These are phyloP conservation scores for Madurella fahalii DNA, from an alignment of 2,329 filamentous ascomycete species.

Conservation along the genomic window DNA sequence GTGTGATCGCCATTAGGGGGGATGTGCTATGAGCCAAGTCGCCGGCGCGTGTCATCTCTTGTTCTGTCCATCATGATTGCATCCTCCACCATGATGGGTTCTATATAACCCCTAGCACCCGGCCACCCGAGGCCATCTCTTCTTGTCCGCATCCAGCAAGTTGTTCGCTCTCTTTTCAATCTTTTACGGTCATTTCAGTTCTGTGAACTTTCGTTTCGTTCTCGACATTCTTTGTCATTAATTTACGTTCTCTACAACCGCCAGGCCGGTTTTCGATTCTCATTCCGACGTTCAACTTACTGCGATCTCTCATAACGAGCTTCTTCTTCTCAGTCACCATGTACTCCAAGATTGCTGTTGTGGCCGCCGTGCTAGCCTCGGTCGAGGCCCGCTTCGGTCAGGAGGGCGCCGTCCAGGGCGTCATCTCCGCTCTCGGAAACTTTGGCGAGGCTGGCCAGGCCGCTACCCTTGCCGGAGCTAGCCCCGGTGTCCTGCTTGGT, in stretches of 20 bases:
- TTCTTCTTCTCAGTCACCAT: slow-evolving; percentile 19
- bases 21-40: slow-evolving; percentile 13
- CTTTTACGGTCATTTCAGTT: slow-evolving; percentile 24
- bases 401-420: slow-evolving; percentile 55
- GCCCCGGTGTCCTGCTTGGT: slow-evolving; percentile 59
- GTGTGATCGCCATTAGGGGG: slow-evolving; percentile 28
- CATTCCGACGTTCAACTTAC: slow-evolving; percentile 12
- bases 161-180: slow-evolving; percentile 21
- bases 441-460: slow-evolving; percentile 58
- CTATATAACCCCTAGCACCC: slow-evolving; percentile 23
- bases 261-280: slow-evolving; percentile 16
- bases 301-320: slow-evolving; percentile 1
- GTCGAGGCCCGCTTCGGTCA: slow-evolving; percentile 59
- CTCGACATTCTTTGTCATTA: slow-evolving; percentile 22
- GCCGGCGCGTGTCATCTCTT: slow-evolving; percentile 18
- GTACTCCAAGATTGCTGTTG: slow-evolving; percentile 23
- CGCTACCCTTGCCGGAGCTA: slow-evolving; percentile 58
- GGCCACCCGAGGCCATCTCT: not conserved
- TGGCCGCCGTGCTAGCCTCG: slow-evolving; percentile 37
- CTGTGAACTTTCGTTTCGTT: slow-evolving; percentile 30
- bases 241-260: slow-evolving; percentile 8
- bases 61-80: slow-evolving; percentile 12
- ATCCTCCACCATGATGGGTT: not conserved
- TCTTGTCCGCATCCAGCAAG: slow-evolving; percentile 17
- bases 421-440: slow-evolving; percentile 49